These are phyloP conservation scores for Fusarium sp. DNA, from an alignment of 2,329 filamentous ascomycete genomes.

Conservation along the genomic window DNA sequence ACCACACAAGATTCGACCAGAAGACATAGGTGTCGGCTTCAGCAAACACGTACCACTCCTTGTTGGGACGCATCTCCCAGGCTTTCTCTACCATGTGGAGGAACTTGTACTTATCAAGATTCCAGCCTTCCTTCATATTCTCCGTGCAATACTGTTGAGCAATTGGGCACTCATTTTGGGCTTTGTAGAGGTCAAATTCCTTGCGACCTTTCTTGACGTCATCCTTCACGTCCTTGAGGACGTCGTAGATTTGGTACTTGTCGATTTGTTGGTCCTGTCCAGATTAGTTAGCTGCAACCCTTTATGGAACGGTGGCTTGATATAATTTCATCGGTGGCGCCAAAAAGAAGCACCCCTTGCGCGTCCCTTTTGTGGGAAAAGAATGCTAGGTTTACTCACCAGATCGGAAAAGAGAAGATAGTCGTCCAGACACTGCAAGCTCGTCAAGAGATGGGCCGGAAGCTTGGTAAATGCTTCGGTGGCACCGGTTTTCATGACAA, in stretches of 20 bases:
- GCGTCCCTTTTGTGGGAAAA: background rate
- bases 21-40: conserved; percentile 68
- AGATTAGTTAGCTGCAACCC: conserved; percentile 11
- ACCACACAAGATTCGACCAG: conserved; percentile 62
- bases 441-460: conserved; percentile 65
- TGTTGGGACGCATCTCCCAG: conserved; percentile 61
- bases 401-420: conserved; percentile 67
- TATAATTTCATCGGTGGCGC: background rate
- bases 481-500: conserved; percentile 69
- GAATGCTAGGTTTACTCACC: conserved; percentile 29
- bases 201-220: conserved; percentile 49
- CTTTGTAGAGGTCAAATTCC: conserved; percentile 59
- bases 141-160: conserved; percentile 56
- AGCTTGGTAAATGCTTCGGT: conserved; percentile 64
- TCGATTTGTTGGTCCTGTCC: conserved; percentile 59
- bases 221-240: conserved; percentile 50
- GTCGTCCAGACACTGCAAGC: conserved; percentile 63
- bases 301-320: conserved; percentile 5
- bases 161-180: conserved; percentile 57
- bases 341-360: background rate
- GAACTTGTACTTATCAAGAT: conserved; percentile 70
- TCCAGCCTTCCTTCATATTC: conserved; percentile 55
- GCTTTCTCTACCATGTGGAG: conserved; percentile 66
- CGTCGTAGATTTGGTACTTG: conserved; percentile 54
- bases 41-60: conserved; percentile 68